Percentiles rank a stretch among this genome's conserved stretches.
Evolutionary conservation across 306 rosid species (phyloP).

Genomic region (Hippophae rhamnoides): DNA sequence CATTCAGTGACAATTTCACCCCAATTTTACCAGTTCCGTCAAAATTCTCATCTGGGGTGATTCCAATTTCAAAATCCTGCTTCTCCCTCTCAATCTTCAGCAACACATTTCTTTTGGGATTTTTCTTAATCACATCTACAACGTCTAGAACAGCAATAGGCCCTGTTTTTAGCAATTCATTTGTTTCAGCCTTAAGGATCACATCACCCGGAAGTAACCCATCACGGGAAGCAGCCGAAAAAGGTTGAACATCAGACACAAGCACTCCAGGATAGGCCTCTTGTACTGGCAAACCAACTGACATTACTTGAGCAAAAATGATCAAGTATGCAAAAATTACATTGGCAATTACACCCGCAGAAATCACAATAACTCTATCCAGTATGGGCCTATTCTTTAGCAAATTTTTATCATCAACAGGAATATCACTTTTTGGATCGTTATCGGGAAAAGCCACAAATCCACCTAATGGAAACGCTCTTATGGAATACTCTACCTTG

Average conservation of each 20-base stretch:
- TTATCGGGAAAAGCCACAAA: slow-evolving; percentile 98
- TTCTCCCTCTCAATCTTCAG: slow-evolving; percentile 66
- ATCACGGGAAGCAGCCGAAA: slow-evolving; percentile 85
- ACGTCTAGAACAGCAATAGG: slow-evolving; percentile 58
- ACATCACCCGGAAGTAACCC: slow-evolving; percentile 87
- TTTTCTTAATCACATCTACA: slow-evolving; percentile 62
- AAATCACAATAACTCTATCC: slow-evolving; percentile 81
- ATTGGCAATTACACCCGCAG: slow-evolving; percentile 96
- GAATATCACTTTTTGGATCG: slow-evolving; percentile 91
- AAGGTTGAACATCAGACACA: slow-evolving; percentile 74
- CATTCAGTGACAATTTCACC: slow-evolving; percentile 82
- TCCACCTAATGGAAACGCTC: slow-evolving; percentile 97
- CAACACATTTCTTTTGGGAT: slow-evolving; percentile 58
- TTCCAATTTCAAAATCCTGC: slow-evolving; percentile 47
- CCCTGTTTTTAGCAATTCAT: slow-evolving; percentile 53
- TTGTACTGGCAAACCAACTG: slow-evolving; percentile 91
- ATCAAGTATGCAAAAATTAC: slow-evolving; percentile 64
- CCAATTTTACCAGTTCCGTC: slow-evolving; percentile 98
- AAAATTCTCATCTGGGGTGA: slow-evolving; percentile 74
- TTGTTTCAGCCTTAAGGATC: slow-evolving; percentile 61
- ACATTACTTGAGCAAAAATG: slow-evolving; percentile 72
- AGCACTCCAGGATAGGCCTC: slow-evolving; percentile 81
- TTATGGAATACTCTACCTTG: slow-evolving; percentile 81
- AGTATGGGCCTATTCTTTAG: slow-evolving; percentile 88
- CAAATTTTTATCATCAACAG: slow-evolving; percentile 70